A percentile compares a stretch with the other conserved stretches of the same genome.
Conservation (phyloP, 306 rosid genomes). For the Castanea mollissima region DNA sequence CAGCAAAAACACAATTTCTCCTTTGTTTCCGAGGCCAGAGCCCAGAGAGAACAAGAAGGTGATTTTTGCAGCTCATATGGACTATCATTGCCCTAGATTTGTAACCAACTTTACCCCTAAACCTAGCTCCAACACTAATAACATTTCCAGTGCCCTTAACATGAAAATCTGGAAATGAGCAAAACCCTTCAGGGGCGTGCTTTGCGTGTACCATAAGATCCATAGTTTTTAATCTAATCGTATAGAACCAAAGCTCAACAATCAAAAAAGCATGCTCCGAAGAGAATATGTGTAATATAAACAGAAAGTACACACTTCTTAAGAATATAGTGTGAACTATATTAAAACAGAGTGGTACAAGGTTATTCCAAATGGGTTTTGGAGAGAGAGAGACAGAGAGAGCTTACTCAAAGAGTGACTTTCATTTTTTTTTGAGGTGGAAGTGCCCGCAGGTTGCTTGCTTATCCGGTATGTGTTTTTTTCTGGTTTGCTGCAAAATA, state of each 20-base stretch:
- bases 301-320: background rate
- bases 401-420: constrained; percentile 14
- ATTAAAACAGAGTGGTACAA: background rate
- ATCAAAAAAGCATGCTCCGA: constrained; percentile 15
- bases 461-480: constrained; percentile 27
- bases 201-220: constrained; percentile 37
- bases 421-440: background rate
- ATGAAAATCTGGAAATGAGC: constrained; percentile 40
- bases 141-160: constrained; percentile 9
- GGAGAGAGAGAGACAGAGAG: background rate
- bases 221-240: constrained; percentile 29
- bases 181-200: constrained; percentile 44
- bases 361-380: background rate
- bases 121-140: constrained; percentile 25
- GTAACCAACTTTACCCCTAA: constrained; percentile 21
- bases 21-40: constrained; percentile 13
- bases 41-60: constrained; percentile 15
- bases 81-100: constrained; percentile 17
- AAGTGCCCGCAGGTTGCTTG: constrained; percentile 22
- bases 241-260: constrained; percentile 8
- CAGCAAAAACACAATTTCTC: constrained; percentile 36
- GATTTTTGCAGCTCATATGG: constrained; percentile 33
- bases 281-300: background rate
- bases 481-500: background rate
- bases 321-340: background rate